These are phyloP conservation scores for Capniomyces stellatus DNA, from an alignment of 371 early-diverging fungal genomes.

Conservation along the genomic window DNA sequence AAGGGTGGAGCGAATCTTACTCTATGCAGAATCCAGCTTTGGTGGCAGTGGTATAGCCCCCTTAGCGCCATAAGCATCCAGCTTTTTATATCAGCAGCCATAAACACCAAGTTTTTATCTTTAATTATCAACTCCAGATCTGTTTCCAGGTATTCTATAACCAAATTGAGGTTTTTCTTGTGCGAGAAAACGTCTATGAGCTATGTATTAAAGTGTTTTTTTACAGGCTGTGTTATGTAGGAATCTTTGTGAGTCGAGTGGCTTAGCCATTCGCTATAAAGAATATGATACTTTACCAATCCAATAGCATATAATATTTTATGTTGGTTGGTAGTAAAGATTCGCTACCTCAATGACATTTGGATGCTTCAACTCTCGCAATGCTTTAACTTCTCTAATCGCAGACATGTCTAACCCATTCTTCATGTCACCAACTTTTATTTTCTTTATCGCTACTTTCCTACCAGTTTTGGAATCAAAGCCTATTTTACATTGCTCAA, in stretches of 20 bases:
- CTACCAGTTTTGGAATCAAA: constrained; percentile 33
- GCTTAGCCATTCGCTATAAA: no score
- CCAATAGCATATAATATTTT: background rate
- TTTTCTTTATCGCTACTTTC: constrained; percentile 85
- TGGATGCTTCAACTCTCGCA: constrained; percentile 83
- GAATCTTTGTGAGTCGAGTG: no score
- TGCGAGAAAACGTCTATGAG: constrained; percentile 90
- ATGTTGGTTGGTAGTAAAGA: background rate
- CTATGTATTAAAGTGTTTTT: constrained; percentile 24
- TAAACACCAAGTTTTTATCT: constrained; percentile 80
- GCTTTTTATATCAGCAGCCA: constrained; percentile 93
- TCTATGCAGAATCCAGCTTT: constrained; percentile 84
- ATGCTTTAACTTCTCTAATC: constrained; percentile 90
- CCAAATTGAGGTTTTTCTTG: constrained; percentile 81
- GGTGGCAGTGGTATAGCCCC: constrained; percentile 87
- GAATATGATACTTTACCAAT: background rate
- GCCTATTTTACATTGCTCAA: constrained; percentile 19
- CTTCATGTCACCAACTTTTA: constrained; percentile 75
- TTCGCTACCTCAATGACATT: constrained; percentile 54
- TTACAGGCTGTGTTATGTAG: no score
- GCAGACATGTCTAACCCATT: constrained; percentile 89
- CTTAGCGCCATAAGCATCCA: constrained; percentile 97
- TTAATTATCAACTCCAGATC: constrained; percentile 97
- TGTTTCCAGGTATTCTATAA: constrained; percentile 88
- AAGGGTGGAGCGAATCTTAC: no score